Evolutionary conservation across 1,139 yeast species (phyloP).

Genomic region (Blastobotrys indianensis): DNA sequence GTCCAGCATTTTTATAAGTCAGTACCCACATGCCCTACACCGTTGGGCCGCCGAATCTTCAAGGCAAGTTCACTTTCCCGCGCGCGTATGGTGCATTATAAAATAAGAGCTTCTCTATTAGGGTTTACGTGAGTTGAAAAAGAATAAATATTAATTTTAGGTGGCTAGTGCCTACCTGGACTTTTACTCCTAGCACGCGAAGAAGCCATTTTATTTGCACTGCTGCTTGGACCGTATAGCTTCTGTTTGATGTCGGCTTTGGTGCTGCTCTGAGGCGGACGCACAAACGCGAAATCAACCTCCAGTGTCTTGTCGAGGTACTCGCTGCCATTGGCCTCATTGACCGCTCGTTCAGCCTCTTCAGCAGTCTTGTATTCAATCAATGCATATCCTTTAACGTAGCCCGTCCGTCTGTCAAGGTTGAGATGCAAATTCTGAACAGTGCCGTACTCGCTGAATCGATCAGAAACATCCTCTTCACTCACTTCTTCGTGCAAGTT

Average conservation of each 20-base stretch:
- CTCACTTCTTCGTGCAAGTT: constrained; percentile 43
- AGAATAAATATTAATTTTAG: neutral
- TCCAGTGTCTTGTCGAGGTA: constrained; percentile 32
- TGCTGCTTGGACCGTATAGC: neutral
- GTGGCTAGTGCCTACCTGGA: constrained; percentile 5
- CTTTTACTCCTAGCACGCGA: constrained; percentile 11
- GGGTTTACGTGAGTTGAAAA: neutral
- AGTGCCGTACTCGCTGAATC: constrained; percentile 39
- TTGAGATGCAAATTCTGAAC: constrained; percentile 39
- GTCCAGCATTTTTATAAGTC: neutral
- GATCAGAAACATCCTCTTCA: constrained; percentile 41
- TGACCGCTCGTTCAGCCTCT: constrained; percentile 36
- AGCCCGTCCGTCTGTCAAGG: constrained; percentile 42
- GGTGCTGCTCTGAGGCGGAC: constrained; percentile 1
- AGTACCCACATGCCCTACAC: neutral
- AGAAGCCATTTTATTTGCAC: constrained; percentile 5
- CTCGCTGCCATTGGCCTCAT: constrained; percentile 31
- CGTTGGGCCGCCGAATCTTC: neutral
- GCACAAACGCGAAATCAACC: constrained; percentile 39
- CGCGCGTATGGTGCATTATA: neutral
- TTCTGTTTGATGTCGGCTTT: neutral
- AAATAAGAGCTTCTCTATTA: neutral
- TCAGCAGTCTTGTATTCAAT: constrained; percentile 34
- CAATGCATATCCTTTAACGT: constrained; percentile 41
- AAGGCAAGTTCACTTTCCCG: neutral